Evolutionary conservation across 345 rosid genomes (phyloP), one percentile per base, ranked within the genome.

Genomic region (Eucalyptus polyanthemos): DNA sequence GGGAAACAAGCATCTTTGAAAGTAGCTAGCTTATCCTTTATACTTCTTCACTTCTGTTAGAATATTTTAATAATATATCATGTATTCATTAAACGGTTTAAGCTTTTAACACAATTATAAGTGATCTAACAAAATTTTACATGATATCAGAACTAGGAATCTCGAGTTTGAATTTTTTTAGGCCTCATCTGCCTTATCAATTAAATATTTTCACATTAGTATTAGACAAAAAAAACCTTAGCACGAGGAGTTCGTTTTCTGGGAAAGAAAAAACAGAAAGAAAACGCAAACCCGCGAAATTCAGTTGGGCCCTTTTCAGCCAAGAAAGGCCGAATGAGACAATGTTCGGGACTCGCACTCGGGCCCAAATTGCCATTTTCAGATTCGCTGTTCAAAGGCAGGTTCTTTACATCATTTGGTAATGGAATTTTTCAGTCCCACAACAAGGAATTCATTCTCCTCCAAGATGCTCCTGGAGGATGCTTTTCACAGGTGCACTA

Each of bases 1-100:
- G 25, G 5, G 5, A 53, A 53, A 53, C 25, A 8, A 53, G 58
- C 58, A 53, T 53, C 25, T 53, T 21, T 53, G 58, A 53, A 53
- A 19, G 24, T 21, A 53, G 58, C 58, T 8, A 53, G 5, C 58
- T 53, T 53, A 2, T 53, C 4, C 24, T 53, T 53, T 53, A 8
- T 19, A 53, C 58, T 53, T 19, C 58, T 53, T 19, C 24, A 53
- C 0, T 53, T 53, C 1, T 53, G 1, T 53, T 53, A 53, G 10
- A 21, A 53, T 53, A 53, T 53, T 53, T 53, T 8, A 53, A 19
- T 53, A 53, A 21, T 53, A 53, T 8, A 53, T 4, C 2, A 53
- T 0, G 2, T 53, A 53, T 53, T 53, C 25, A 53, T 53, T 53
- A 53, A 53, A 53, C 0, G 2, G 0, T 0, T 53, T 53, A 21